phyloP scores from a whole-genome alignment of 495 filamentous ascomycete genomes.

The Talaromyces ruber region DNA sequence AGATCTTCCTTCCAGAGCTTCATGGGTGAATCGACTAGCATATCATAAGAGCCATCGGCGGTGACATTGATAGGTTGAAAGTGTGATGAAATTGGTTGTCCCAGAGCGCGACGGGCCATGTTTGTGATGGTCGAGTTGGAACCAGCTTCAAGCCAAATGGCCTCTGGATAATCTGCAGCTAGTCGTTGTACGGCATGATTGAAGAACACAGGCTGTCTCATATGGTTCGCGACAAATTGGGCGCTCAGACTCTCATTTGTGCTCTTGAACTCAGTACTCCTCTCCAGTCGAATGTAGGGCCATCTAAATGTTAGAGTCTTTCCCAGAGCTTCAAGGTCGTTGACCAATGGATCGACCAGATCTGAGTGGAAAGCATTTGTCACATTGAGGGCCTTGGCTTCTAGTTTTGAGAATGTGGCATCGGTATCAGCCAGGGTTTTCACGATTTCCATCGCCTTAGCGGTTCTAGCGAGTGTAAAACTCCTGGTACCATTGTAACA shows the following conservation, averaged over 20 bases:
- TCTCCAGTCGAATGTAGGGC: conserved; percentile 24
- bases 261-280: conserved; percentile 15
- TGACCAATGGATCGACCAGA: conserved; percentile 31
- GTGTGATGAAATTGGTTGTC: too few species aligned
- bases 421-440: background rate
- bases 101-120: too few species aligned
- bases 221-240: conserved; percentile 33
- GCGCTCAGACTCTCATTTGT: conserved; percentile 18
- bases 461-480: conserved; percentile 36
- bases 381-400: conserved; percentile 32
- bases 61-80: too few species aligned
- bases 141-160: conserved; percentile 44
- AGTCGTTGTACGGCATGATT: conserved; percentile 36
- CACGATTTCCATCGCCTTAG: conserved; percentile 20
- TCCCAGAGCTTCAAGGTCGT: conserved; percentile 16
- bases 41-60: too few species aligned
- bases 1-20: too few species aligned
- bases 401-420: conserved; percentile 8
- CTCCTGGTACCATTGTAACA: conserved; percentile 41
- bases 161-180: conserved; percentile 13
- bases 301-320: conserved; percentile 18
- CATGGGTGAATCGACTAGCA: too few species aligned
- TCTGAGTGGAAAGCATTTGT: conserved; percentile 47
- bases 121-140: conserved; percentile 30
- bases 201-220: conserved; percentile 43